Evolutionary conservation across 495 filamentous ascomycete species (phyloP), one percentile per base, ranked within the genome.

Genomic region (Hypoxylon crocopeplum): DNA sequence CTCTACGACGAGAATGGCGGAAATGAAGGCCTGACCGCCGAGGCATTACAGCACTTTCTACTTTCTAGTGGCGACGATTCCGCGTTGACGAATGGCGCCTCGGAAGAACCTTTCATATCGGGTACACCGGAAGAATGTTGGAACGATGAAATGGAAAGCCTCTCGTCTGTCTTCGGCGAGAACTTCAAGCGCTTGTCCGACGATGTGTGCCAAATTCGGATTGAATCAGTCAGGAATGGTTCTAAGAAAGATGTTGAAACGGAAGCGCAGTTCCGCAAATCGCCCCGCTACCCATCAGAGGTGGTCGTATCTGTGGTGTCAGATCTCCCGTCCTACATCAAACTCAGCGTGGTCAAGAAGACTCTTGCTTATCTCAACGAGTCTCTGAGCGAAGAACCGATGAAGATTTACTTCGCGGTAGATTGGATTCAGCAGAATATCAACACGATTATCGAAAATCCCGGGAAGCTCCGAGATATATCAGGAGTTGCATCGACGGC

Each of bases 381-480:
- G 24, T 82, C 82, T 37, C 79, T 95, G 33, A 69, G 86, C 12
- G 95, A 93, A 20, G 88, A 93, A 59, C 86, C 88, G 42, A 94
- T 95, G 86, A 81, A 79, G 69, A 82, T 96, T 7, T 98, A 91
- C 72, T 89, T 90, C 47, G 80, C 97, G 21, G 75, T 93, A 12
- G 91, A 96, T 72, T 98, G 93, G 92, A 69, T 97, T 10, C 92
- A 98, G 66, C 77, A 84, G 20, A 84, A 93, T 46, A 82, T 96
- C 38, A 82, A 85, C 30, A 62, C 71, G 3, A 91, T 98, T 45
- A 84, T 97, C 33, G 84, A 92, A 49, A 84, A 84, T 37, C 95
- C 94, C 0, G 94, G 93, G 1, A 86, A 78, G 46, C 80, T 98
- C 30, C 80, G 88, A 27, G 92, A 95, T 44, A 89, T 98, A 24